A percentile compares a stretch with the other conserved stretches of the same genome.
phyloP scores from a whole-genome alignment of 352 stramenopile species.

The Elongisporangium prolatum region DNA sequence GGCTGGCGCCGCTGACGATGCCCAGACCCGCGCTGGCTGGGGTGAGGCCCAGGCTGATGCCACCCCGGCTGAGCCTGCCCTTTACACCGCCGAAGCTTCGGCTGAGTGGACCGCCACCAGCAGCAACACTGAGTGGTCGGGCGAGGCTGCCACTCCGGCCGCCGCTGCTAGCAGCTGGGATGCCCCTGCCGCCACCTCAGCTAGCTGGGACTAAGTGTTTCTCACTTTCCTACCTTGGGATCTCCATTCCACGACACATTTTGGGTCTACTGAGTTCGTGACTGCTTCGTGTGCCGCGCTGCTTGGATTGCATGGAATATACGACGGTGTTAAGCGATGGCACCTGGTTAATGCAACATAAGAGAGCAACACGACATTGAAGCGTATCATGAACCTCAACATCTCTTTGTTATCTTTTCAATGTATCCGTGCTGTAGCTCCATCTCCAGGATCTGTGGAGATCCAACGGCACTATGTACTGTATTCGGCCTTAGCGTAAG shows the following conservation, averaged over 20 bases:
- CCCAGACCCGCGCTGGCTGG: conserved; percentile 64
- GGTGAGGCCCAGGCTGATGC: conserved; percentile 48
- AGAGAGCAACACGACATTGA: conserved; percentile 15
- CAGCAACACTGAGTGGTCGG: conserved; percentile 70
- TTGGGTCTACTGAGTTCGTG: not conserved
- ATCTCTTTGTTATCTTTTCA: not conserved
- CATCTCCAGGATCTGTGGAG: no score
- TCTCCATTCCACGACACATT: not conserved
- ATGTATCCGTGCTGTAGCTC: not conserved
- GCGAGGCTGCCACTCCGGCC: conserved; percentile 44
- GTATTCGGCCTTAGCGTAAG: not conserved
- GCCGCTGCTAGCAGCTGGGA: conserved; percentile 47
- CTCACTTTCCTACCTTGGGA: conserved; percentile 8
- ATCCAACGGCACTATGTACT: not conserved
- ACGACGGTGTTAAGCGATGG: conserved; percentile 92
- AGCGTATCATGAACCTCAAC: not conserved
- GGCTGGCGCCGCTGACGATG: conserved; percentile 79
- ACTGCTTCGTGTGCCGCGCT: conserved; percentile 1
- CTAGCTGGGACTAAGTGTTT: conserved; percentile 78
- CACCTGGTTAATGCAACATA: conserved; percentile 89
- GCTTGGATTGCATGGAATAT: conserved; percentile 84
- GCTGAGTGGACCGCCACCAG: conserved; percentile 63
- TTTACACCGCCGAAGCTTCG: conserved; percentile 37
- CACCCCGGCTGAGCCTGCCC: conserved; percentile 48
- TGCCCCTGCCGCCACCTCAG: conserved; percentile 35